A percentile compares a stretch with the other conserved stretches of the same genome.
Conservation (phyloP, 192 early-diverging fungal genomes). For the Coemansia sp. region DNA sequence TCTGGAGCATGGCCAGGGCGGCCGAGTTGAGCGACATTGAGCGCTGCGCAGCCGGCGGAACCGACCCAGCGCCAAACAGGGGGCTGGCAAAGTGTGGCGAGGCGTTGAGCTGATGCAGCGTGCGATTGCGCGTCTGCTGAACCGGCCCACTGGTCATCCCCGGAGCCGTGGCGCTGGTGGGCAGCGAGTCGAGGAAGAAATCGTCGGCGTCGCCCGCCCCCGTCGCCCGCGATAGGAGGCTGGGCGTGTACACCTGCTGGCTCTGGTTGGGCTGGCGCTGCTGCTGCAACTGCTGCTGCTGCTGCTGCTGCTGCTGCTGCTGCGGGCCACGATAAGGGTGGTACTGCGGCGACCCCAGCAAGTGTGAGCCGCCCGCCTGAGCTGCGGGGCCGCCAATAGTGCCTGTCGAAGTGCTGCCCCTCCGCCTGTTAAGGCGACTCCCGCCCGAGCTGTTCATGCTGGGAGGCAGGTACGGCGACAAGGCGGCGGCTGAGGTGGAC, state of each 20-base stretch:
- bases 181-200: conserved; percentile 16
- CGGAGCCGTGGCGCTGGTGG: background rate
- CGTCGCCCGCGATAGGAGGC: background rate
- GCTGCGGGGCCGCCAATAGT: background rate
- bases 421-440: conserved; percentile 9
- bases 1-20: conserved; percentile 3
- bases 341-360: conserved; percentile 19
- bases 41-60: background rate
- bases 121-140: conserved; percentile 8
- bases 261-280: background rate
- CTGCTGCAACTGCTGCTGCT: background rate
- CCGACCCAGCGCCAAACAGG: background rate
- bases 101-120: conserved; percentile 22
- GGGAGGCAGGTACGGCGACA: background rate
- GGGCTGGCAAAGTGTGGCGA: background rate
- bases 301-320: background rate
- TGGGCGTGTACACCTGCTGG: conserved; percentile 2
- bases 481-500: background rate
- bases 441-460: background rate
- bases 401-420: background rate
- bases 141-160: background rate
- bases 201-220: background rate
- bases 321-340: conserved; percentile 18
- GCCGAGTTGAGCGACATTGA: conserved; percentile 10
- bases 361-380: background rate